Base-by-base conservation (phyloP, 164 flowering plant genomes). In the Macadamia tetraphylla region DNA sequence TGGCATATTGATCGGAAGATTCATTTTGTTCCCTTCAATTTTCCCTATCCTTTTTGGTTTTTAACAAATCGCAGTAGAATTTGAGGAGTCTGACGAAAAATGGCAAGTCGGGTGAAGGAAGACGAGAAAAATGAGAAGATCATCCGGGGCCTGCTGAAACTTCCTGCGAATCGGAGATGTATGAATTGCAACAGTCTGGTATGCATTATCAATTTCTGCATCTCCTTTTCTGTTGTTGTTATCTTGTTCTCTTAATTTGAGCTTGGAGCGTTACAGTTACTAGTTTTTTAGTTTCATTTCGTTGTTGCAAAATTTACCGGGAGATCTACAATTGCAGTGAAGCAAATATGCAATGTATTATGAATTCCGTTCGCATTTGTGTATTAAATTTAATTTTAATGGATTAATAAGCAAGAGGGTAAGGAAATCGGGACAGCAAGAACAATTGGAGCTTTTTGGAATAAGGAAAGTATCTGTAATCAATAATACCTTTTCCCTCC, bases 181-280 rank as follows among this genome's bases (percentile, higher is more conserved):
- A 86, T 91, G 67, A 93, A 93, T 74, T 93, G 98, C 68, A 88
- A 88, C 69, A 88, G 92, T 72, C 79, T 91, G 93, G 98, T 93
- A 83, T 29, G 84, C 3, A 2, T 35, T 46, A 55, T 43, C 43
- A 0, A 51, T 57, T 48, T 46, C 14, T 32, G 31, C 40, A 3
- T 70, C 12, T 31, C 44, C 9, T 73, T 44, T 67, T 44, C 17
- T 4, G 31, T 40, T 31, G 43, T 63, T 4, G 11, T 61, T 14
- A 13, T 23, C 11, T 30, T 44, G 2, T 71, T 8, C 42, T 23
- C 58, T 58, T 49, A 29, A 46, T 42, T 12, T 46, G 46, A 31
- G 9, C 30, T 52, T 9, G 31, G 9, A n/a, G 43, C 0, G 29
- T 44, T 15, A 15, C 9, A 6, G 5, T 18, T 9, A 40, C 23